A percentile compares a stretch with the other conserved stretches of the same genome.
These are phyloP conservation scores for Citrus medica DNA, from an alignment of 345 rosid species.

Conservation along the genomic window DNA sequence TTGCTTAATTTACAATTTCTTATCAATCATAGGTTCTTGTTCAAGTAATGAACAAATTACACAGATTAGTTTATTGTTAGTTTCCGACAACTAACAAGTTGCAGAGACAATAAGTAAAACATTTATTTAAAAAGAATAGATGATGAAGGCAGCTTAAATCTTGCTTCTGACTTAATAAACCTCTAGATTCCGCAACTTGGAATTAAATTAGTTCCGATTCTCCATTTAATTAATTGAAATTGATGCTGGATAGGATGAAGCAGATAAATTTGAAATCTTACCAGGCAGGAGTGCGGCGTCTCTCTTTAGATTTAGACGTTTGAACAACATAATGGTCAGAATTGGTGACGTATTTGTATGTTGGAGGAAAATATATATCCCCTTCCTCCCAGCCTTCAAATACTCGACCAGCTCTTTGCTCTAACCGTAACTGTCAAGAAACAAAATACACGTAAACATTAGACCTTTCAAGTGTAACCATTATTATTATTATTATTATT, in stretches of 20 bases:
- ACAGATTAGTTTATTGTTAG: background rate
- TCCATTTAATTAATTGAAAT: background rate
- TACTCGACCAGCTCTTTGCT: slow-evolving; percentile 71
- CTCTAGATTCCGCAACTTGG: background rate
- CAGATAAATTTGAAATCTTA: slow-evolving; percentile 23
- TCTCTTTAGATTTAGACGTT: slow-evolving; percentile 55
- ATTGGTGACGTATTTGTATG: slow-evolving; percentile 71
- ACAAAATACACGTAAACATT: background rate
- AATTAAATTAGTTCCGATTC: slow-evolving; percentile 3
- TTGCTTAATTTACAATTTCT: background rate
- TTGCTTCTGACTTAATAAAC: slow-evolving; percentile 1
- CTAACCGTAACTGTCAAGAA: slow-evolving; percentile 54
- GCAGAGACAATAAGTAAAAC: background rate
- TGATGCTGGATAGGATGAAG: background rate
- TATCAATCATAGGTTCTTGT: background rate
- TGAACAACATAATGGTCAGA: slow-evolving; percentile 72
- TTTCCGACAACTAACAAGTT: background rate
- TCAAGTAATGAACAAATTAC: background rate
- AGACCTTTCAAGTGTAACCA: background rate
- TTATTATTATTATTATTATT: background rate
- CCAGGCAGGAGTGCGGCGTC: slow-evolving; percentile 92
- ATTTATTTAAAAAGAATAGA: background rate
- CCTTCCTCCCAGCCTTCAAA: slow-evolving; percentile 97
- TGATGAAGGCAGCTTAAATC: background rate
- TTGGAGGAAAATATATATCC: slow-evolving; percentile 75